phyloP scores from a whole-genome alignment of 192 early-diverging fungal genomes.

The Coemansia sp. region DNA sequence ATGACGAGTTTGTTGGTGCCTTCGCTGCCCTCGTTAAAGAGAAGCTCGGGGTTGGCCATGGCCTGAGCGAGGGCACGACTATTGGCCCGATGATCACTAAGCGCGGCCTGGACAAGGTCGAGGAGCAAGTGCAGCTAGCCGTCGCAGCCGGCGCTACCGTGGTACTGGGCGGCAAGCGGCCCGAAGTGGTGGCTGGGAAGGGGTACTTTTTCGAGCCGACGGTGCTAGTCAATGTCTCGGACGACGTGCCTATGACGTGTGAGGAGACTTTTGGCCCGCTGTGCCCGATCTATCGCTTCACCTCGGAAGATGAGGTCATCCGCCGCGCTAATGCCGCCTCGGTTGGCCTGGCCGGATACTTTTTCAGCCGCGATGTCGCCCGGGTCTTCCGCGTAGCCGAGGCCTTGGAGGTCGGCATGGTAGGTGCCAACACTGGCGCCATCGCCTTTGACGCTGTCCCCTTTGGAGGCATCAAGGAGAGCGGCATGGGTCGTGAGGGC shows the following conservation, averaged over 20 bases:
- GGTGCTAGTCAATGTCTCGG: conserved; percentile 66
- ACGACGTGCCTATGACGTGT: conserved; percentile 64
- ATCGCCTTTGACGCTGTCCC: conserved; percentile 57
- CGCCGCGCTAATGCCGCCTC: conserved; percentile 68
- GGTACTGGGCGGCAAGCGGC: conserved; percentile 61
- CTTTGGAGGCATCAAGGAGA: conserved; percentile 66
- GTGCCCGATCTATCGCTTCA: conserved; percentile 72
- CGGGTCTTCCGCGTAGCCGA: conserved; percentile 81
- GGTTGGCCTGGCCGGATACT: conserved; percentile 82
- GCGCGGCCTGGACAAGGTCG: conserved; percentile 66
- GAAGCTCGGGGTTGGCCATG: conserved; percentile 70
- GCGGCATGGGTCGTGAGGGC: conserved; percentile 59
- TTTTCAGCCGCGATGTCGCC: conserved; percentile 73
- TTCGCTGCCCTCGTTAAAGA: conserved; percentile 50
- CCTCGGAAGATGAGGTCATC: conserved; percentile 77
- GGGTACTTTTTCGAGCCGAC: conserved; percentile 85
- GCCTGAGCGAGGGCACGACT: conserved; percentile 60
- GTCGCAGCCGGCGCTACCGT: conserved; percentile 69
- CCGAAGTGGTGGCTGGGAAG: neutral
- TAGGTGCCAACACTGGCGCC: conserved; percentile 79
- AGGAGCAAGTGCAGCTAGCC: conserved; percentile 69
- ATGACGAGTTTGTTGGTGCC: conserved; percentile 63
- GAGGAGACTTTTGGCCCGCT: conserved; percentile 95
- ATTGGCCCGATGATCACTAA: conserved; percentile 83
- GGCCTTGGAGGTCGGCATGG: conserved; percentile 80